Evolutionary conservation across 2,329 filamentous ascomycete genomes (phyloP).

Genomic region (Pseudogymnoascus pannorum): DNA sequence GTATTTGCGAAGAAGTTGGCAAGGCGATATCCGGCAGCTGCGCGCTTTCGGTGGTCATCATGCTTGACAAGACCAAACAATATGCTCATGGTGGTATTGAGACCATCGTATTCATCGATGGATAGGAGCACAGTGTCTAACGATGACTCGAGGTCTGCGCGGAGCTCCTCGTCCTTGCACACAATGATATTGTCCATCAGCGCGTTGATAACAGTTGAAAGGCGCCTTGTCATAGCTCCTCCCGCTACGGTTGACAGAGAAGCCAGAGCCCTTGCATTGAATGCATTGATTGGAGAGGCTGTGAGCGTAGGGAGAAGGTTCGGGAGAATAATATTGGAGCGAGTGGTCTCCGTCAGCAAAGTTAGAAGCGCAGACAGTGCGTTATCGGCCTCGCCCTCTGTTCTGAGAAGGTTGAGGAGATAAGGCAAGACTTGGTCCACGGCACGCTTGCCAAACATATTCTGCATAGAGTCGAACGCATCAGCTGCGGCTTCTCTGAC

Average conservation of each 20-base stretch:
- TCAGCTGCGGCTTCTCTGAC: conserved; percentile 94
- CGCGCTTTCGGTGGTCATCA: conserved; percentile 80
- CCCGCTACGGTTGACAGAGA: conserved; percentile 89
- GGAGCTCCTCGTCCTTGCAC: conserved; percentile 60
- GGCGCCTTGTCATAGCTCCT: conserved; percentile 78
- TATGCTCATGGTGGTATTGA: conserved; percentile 93
- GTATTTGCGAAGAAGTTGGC: conserved; percentile 77
- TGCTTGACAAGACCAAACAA: conserved; percentile 84
- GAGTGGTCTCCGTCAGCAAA: conserved; percentile 82
- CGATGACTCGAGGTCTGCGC: conserved; percentile 64
- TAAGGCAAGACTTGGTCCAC: conserved; percentile 93
- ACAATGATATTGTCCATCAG: conserved; percentile 88
- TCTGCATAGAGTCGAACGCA: conserved; percentile 91
- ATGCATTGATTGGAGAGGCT: conserved; percentile 80
- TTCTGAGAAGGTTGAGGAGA: conserved; percentile 81
- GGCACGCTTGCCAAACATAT: conserved; percentile 86
- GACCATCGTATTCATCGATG: conserved; percentile 90
- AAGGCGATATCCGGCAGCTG: conserved; percentile 70
- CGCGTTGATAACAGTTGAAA: conserved; percentile 86
- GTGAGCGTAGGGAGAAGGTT: conserved; percentile 93
- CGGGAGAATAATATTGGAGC: conserved; percentile 93
- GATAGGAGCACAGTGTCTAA: conserved; percentile 88
- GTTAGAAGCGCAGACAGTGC: conserved; percentile 89
- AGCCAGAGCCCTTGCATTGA: conserved; percentile 90
- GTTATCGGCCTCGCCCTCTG: conserved; percentile 81